phyloP scores from a whole-genome alignment of 2,329 filamentous ascomycete species.

The Exophiala dermatitidis region DNA sequence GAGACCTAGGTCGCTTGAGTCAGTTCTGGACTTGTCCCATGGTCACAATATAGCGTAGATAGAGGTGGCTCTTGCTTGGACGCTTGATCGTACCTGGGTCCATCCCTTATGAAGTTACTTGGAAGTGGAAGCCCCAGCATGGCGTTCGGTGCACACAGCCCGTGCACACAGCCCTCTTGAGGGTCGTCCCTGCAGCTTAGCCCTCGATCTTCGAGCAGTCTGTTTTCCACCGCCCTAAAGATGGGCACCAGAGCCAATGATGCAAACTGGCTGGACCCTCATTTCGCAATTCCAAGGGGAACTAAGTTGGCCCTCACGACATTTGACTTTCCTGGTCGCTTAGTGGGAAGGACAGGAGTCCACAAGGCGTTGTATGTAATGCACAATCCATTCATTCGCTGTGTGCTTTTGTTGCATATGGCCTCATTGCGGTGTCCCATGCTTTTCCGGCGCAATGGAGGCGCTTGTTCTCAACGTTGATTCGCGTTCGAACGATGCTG shows the following conservation, averaged over 20 bases:
- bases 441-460: constrained; percentile 4
- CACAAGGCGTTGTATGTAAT: constrained; percentile 9
- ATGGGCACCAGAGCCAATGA: constrained; percentile 9
- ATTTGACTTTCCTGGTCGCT: constrained; percentile 8
- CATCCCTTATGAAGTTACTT: constrained; percentile 1
- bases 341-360: constrained; percentile 3
- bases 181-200: constrained; percentile 1
- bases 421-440: constrained; percentile 5
- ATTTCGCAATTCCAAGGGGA: background rate
- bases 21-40: constrained; percentile 10
- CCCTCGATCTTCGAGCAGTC: constrained; percentile 2
- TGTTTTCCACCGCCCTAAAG: background rate
- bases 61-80: constrained; percentile 4
- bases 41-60: background rate
- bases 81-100: constrained; percentile 1
- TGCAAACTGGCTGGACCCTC: constrained; percentile 5
- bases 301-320: constrained; percentile 12
- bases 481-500: constrained; percentile 5
- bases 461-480: constrained; percentile 13
- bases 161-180: background rate
- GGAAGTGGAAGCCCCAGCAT: background rate
- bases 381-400: constrained; percentile 9
- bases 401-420: constrained; percentile 4
- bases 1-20: constrained; percentile 1
- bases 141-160: background rate